Percentiles rank a stretch among this genome's conserved stretches.
These are phyloP conservation scores for Dorcoceras hygrometricum DNA, from an alignment of 257 asterid species.

Conservation along the genomic window DNA sequence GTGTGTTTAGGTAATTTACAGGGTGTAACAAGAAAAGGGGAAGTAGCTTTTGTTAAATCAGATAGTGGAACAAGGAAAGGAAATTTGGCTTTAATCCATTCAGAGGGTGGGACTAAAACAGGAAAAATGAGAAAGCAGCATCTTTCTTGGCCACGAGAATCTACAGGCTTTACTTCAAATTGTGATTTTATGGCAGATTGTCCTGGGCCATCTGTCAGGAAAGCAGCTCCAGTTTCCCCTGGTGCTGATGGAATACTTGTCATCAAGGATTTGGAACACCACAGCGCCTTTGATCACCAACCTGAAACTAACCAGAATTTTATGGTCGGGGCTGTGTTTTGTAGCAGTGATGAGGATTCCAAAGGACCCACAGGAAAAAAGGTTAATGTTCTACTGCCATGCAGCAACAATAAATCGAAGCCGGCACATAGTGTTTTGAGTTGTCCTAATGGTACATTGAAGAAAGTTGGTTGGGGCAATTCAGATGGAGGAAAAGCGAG, in stretches of 20 bases:
- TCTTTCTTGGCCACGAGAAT: slow-evolving; percentile 24
- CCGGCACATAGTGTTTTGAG: slow-evolving; percentile 9
- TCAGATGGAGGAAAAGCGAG: slow-evolving; percentile 21
- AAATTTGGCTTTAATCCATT: slow-evolving; percentile 27
- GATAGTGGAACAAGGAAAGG: slow-evolving; percentile 51
- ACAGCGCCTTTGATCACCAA: slow-evolving; percentile 18
- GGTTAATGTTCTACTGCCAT: slow-evolving; percentile 24
- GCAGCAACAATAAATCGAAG: slow-evolving; percentile 25
- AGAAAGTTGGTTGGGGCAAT: slow-evolving; percentile 18
- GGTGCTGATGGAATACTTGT: slow-evolving; percentile 25
- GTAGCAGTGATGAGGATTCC: slow-evolving; percentile 21
- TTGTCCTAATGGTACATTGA: slow-evolving; percentile 29
- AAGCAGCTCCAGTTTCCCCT: slow-evolving; percentile 24
- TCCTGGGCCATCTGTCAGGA: slow-evolving; percentile 25
- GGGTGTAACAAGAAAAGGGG: slow-evolving; percentile 39
- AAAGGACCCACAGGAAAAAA: slow-evolving; percentile 24
- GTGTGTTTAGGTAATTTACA: slow-evolving; percentile 19
- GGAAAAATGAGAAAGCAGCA: slow-evolving; percentile 22
- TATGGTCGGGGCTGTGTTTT: slow-evolving; percentile 21
- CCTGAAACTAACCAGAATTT: slow-evolving; percentile 29
- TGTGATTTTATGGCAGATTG: slow-evolving; percentile 20
- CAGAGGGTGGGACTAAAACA: slow-evolving; percentile 29
- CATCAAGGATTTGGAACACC: slow-evolving; percentile 22
- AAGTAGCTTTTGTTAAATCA: slow-evolving; percentile 51
- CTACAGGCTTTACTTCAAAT: slow-evolving; percentile 33